Evolutionary conservation across 352 stramenopile genomes (phyloP).

Genomic region (Pilasporangium apinafurcum): DNA sequence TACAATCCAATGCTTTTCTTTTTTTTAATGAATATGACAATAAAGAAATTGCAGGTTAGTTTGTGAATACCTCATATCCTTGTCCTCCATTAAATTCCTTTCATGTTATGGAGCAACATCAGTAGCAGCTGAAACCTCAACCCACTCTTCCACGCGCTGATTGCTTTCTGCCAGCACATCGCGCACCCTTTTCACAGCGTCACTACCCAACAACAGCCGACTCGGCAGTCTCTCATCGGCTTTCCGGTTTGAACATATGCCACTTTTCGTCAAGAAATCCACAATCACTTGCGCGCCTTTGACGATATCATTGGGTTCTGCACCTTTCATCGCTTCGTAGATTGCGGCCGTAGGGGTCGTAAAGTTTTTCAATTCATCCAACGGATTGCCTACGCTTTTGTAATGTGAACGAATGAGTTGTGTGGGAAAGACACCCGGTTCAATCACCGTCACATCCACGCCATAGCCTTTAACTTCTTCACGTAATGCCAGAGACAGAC

Average conservation of each 20-base stretch:
- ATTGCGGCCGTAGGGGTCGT: constrained; percentile 14
- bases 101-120: too few species aligned
- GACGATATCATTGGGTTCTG: constrained; percentile 21
- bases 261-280: constrained; percentile 30
- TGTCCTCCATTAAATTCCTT: too few species aligned
- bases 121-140: constrained; percentile 3
- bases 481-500: constrained; percentile 22
- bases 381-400: constrained; percentile 13
- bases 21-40: too few species aligned
- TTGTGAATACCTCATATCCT: too few species aligned
- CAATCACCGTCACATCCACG: constrained; percentile 33
- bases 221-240: constrained; percentile 9
- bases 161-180: constrained; percentile 6
- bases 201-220: constrained; percentile 16
- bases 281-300: constrained; percentile 22
- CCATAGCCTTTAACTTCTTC: constrained; percentile 21
- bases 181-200: constrained; percentile 14
- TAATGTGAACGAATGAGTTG: constrained; percentile 7
- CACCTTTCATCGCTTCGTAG: constrained; percentile 20
- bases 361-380: constrained; percentile 10
- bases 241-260: constrained; percentile 18
- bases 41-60: too few species aligned
- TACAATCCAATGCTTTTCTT: too few species aligned
- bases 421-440: constrained; percentile 29
- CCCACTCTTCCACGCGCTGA: constrained; percentile 9